phyloP scores from a whole-genome alignment of 176 grass and related monocot genomes.

The Paspalum vaginatum region DNA sequence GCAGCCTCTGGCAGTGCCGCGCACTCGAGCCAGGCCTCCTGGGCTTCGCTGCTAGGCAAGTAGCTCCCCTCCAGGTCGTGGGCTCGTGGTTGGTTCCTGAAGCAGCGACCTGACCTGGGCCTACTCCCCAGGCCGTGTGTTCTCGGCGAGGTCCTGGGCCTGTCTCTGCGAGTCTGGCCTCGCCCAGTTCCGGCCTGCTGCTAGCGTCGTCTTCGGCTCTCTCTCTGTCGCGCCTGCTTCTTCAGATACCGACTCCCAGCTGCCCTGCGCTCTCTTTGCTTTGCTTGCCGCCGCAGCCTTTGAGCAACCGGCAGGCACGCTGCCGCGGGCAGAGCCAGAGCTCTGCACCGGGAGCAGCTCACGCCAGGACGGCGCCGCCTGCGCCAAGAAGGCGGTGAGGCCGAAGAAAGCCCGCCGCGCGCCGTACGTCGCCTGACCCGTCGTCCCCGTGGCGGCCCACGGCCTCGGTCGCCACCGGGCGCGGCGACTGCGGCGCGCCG shows the following conservation, averaged over 20 bases:
- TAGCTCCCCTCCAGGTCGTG: background rate
- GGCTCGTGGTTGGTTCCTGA: too few species aligned
- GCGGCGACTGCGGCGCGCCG: conserved; percentile 40
- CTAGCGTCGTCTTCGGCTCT: background rate
- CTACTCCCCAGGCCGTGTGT: background rate
- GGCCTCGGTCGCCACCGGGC: conserved; percentile 52
- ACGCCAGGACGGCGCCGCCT: background rate
- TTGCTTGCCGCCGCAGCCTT: conserved; percentile 48
- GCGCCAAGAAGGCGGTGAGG: conserved; percentile 36
- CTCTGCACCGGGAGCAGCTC: conserved; percentile 32
- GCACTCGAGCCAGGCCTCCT: conserved; percentile 56
- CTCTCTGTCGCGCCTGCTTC: background rate
- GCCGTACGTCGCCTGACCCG: conserved; percentile 26
- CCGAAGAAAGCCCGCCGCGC: conserved; percentile 40
- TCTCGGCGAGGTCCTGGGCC: too few species aligned
- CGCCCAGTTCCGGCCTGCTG: background rate
- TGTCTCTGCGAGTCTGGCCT: too few species aligned
- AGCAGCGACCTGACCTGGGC: too few species aligned
- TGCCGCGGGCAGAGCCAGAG: conserved; percentile 23
- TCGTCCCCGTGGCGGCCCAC: conserved; percentile 54
- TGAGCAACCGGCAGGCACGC: conserved; percentile 44
- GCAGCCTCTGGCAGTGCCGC: too few species aligned
- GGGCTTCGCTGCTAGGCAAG: conserved; percentile 69
- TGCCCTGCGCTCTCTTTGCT: too few species aligned
- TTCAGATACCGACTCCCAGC: background rate